Conservation (phyloP, 305 asterid genomes). For the Rubia peregrina region DNA sequence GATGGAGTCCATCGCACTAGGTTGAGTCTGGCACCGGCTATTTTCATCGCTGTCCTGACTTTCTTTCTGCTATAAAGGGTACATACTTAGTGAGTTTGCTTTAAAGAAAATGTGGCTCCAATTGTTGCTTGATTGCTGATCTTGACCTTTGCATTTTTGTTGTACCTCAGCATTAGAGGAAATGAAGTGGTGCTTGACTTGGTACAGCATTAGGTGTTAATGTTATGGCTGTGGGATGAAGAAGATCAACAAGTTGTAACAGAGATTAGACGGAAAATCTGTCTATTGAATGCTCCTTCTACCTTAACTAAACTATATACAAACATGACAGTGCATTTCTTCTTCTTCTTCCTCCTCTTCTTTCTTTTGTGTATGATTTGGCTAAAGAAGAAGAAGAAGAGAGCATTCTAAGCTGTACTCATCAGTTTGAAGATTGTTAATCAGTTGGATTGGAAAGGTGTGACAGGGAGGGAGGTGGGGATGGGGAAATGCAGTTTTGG, state of each 20-base stretch:
- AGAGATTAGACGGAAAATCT: slow-evolving; percentile 11
- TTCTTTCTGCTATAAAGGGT: slow-evolving; percentile 20
- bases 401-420: too few relatives aligned
- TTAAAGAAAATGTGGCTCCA: neutral
- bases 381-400: too few relatives aligned
- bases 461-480: too few relatives aligned
- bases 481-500: too few relatives aligned
- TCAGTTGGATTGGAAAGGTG: too few relatives aligned
- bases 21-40: slow-evolving; percentile 21
- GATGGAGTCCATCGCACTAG: slow-evolving; percentile 21
- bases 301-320: slow-evolving; percentile 6
- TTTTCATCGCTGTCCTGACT: slow-evolving; percentile 32
- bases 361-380: neutral
- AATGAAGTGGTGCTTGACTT: slow-evolving; percentile 12
- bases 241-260: slow-evolving; percentile 10
- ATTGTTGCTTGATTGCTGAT: neutral
- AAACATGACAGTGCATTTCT: slow-evolving; percentile 9
- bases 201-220: slow-evolving; percentile 4
- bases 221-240: slow-evolving; percentile 9
- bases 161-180: slow-evolving; percentile 5
- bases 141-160: neutral
- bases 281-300: slow-evolving; percentile 8
- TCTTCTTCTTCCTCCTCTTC: neutral
- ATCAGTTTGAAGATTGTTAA: too few relatives aligned
- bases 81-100: slow-evolving; percentile 21